Evolutionary conservation across 140 eudicot species (phyloP).

Genomic region (Cichorium intybus): DNA sequence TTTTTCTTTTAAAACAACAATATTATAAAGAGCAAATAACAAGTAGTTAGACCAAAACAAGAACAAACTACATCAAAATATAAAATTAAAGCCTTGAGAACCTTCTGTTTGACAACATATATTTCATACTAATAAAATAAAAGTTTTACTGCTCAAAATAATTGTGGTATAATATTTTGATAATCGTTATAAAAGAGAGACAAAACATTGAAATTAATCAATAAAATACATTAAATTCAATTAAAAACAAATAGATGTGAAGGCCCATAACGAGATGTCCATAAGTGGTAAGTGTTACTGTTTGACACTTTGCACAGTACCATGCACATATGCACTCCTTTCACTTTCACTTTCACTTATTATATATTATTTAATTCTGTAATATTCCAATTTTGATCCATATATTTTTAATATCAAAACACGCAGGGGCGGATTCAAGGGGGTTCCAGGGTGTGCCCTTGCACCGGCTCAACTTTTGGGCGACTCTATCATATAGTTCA

Average conservation of each 20-base stretch:
- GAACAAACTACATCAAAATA: too few relatives aligned
- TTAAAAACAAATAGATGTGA: constrained; percentile 20
- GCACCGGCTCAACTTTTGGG: too few relatives aligned
- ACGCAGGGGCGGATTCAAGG: too few relatives aligned
- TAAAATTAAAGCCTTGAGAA: too few relatives aligned
- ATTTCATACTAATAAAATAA: background rate
- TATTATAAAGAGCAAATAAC: too few relatives aligned
- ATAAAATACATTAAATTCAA: background rate
- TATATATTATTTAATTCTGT: constrained; percentile 6
- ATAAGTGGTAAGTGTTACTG: constrained; percentile 31
- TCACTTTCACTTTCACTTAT: constrained; percentile 29
- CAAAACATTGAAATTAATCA: background rate
- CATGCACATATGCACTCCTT: constrained; percentile 32
- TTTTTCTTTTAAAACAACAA: too few relatives aligned
- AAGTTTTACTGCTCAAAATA: background rate
- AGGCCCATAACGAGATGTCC: constrained; percentile 30
- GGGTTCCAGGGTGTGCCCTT: too few relatives aligned
- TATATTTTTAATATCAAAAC: background rate
- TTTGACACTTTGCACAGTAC: constrained; percentile 29
- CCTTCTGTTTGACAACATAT: too few relatives aligned
- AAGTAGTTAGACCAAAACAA: too few relatives aligned
- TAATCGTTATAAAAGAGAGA: background rate
- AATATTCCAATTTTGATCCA: background rate
- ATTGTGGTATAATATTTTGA: background rate
- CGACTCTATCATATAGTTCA: too few relatives aligned